phyloP scores from a whole-genome alignment of 1,139 yeast species.

The Blastobotrys capitulatus region DNA sequence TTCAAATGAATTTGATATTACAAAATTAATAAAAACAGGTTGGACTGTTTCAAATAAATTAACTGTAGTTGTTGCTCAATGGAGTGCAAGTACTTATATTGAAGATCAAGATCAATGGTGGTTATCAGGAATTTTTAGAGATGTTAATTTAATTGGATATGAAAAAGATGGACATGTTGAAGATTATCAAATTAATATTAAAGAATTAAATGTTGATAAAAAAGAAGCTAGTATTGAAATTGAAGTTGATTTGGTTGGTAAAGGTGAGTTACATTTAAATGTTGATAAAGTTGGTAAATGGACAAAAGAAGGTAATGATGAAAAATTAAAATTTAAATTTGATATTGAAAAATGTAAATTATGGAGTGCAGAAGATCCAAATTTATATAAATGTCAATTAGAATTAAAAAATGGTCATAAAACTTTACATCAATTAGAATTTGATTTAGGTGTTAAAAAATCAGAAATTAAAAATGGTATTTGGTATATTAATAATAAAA shows the following conservation, averaged over 20 bases:
- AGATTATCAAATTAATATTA: slow-evolving; percentile 20
- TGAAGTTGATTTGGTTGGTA: slow-evolving; percentile 6
- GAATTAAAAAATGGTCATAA: slow-evolving; percentile 9
- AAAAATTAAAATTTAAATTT: slow-evolving; percentile 8
- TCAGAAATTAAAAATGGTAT: slow-evolving; percentile 30
- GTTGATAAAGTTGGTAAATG: slow-evolving; percentile 6
- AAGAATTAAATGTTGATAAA: neutral
- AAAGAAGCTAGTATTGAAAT: neutral
- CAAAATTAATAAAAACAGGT: neutral
- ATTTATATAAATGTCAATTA: slow-evolving; percentile 28
- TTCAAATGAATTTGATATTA: slow-evolving; percentile 32
- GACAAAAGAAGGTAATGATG: neutral
- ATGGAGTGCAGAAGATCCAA: slow-evolving; percentile 37
- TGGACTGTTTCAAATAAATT: slow-evolving; percentile 11
- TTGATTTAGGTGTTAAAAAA: slow-evolving; percentile 34
- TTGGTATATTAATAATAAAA: slow-evolving; percentile 30
- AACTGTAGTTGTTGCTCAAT: slow-evolving; percentile 34
- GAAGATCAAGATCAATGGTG: slow-evolving; percentile 40
- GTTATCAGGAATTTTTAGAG: slow-evolving; percentile 33
- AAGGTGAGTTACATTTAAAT: neutral
- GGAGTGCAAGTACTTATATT: slow-evolving; percentile 34
- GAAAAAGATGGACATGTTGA: slow-evolving; percentile 20
- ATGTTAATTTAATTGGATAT: slow-evolving; percentile 19
- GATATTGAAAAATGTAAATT: slow-evolving; percentile 22
- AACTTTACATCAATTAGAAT: slow-evolving; percentile 20